Evolutionary conservation across 371 early-diverging fungal genomes (phyloP).

Genomic region (Lichtheimia ornata): DNA sequence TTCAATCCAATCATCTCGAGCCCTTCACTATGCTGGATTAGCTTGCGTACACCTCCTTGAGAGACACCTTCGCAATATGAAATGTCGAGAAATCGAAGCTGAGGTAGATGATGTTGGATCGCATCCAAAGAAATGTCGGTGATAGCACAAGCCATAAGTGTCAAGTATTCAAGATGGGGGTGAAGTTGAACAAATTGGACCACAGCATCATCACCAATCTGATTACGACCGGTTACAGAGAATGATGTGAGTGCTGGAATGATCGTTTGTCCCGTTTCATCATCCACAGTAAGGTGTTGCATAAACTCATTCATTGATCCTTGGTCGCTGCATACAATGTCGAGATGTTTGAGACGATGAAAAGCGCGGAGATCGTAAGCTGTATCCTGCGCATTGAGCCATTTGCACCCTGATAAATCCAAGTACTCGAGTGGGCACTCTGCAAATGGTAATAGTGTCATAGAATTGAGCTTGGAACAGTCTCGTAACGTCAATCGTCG

Average conservation of each 20-base stretch:
- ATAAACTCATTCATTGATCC: constrained; percentile 8
- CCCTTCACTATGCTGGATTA: constrained; percentile 19
- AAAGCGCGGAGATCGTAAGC: constrained; percentile 36
- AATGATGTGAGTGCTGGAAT: constrained; percentile 34
- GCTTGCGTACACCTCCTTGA: constrained; percentile 25
- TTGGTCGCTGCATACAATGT: constrained; percentile 38
- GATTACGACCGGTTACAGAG: constrained; percentile 34
- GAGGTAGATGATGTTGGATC: constrained; percentile 24
- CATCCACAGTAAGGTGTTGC: constrained; percentile 21
- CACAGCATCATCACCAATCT: constrained; percentile 32
- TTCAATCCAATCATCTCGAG: constrained; percentile 43
- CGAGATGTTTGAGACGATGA: constrained; percentile 27
- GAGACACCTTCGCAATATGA: constrained; percentile 35
- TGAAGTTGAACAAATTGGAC: constrained; percentile 38
- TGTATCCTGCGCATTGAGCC: constrained; percentile 45
- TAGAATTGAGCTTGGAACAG: constrained; percentile 25
- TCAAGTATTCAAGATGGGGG: constrained; percentile 25
- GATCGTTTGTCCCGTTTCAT: constrained; percentile 4
- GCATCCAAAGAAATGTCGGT: constrained; percentile 35
- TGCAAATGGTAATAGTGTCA: constrained; percentile 38
- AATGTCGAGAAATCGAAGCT: constrained; percentile 34
- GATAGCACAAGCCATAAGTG: constrained; percentile 39
- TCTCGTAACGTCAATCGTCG: constrained; percentile 28
- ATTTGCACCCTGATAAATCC: constrained; percentile 41
- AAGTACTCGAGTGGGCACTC: constrained; percentile 33